These are phyloP conservation scores for Alternaria sp. DNA, from an alignment of 2,329 filamentous ascomycete species.

Conservation along the genomic window DNA sequence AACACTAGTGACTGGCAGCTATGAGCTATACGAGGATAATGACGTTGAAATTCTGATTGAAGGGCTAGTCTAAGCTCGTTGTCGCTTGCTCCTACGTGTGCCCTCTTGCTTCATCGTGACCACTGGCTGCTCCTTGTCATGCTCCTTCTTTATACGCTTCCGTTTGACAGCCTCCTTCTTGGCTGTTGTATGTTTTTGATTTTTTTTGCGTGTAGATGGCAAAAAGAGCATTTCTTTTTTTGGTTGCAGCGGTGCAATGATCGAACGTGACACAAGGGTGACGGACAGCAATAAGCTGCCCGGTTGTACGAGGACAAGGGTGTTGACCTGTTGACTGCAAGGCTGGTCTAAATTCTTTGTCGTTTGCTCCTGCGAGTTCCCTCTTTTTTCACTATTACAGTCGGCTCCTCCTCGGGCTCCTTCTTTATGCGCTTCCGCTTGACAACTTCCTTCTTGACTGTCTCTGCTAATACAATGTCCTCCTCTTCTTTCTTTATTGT, in stretches of 20 bases:
- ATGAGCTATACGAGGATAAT: not conserved
- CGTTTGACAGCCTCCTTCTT: slow-evolving; percentile 36
- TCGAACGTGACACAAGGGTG: not conserved
- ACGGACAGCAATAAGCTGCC: not conserved
- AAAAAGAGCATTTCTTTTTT: no score
- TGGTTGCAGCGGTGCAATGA: no score
- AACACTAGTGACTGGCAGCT: not conserved
- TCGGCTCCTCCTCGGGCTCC: not conserved
- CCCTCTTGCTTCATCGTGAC: not conserved
- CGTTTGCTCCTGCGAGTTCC: slow-evolving; percentile 7
- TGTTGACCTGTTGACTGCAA: not conserved
- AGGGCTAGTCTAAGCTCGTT: not conserved
- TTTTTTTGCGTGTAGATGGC: no score
- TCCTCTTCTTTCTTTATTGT: slow-evolving; percentile 43
- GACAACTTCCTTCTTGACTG: slow-evolving; percentile 36
- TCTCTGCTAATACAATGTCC: slow-evolving; percentile 12
- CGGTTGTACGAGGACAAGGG: no score
- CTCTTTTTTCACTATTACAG: slow-evolving; percentile 1
- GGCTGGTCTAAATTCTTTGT: not conserved
- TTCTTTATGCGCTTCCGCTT: slow-evolving; percentile 10
- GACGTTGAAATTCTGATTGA: not conserved
- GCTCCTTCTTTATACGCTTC: slow-evolving; percentile 7
- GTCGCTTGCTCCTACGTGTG: slow-evolving; percentile 9
- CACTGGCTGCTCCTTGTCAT: not conserved
- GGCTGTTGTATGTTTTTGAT: slow-evolving; percentile 1